Evolutionary conservation across 192 early-diverging fungal genomes (phyloP).

Genomic region (Pecoramyces ruminantium): DNA sequence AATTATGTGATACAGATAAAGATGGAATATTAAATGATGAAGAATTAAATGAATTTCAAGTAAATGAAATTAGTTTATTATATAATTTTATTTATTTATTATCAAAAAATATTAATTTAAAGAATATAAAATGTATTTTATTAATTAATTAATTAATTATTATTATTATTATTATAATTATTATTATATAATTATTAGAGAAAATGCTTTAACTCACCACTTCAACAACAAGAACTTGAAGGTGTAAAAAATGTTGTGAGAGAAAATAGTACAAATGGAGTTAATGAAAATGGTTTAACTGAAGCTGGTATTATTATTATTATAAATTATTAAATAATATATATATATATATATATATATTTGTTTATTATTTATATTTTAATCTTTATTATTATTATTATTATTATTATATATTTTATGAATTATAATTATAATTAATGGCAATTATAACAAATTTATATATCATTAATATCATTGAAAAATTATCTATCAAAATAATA

Average conservation of each 20-base stretch:
- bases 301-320: conserved; percentile 30
- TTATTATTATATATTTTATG: too few relatives aligned
- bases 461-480: too few relatives aligned
- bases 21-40: conserved; percentile 79
- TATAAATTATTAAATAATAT: too few relatives aligned
- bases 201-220: conserved; percentile 91
- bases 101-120: neutral
- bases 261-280: conserved; percentile 73
- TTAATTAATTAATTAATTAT: too few relatives aligned
- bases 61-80: conserved; percentile 5
- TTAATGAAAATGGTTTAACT: conserved; percentile 73
- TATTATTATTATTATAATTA: neutral
- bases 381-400: too few relatives aligned
- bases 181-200: conserved; percentile 37
- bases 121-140: too few relatives aligned
- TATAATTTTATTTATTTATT: neutral
- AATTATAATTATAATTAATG: too few relatives aligned
- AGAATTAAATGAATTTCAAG: conserved; percentile 94
- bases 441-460: too few relatives aligned
- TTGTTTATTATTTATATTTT: too few relatives aligned
- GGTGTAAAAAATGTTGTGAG: conserved; percentile 89
- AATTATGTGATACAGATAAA: conserved; percentile 87
- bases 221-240: conserved; percentile 89
- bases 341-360: too few relatives aligned
- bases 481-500: neutral